Conservation (phyloP, 352 stramenopile species). For the Pythium monospermum region DNA sequence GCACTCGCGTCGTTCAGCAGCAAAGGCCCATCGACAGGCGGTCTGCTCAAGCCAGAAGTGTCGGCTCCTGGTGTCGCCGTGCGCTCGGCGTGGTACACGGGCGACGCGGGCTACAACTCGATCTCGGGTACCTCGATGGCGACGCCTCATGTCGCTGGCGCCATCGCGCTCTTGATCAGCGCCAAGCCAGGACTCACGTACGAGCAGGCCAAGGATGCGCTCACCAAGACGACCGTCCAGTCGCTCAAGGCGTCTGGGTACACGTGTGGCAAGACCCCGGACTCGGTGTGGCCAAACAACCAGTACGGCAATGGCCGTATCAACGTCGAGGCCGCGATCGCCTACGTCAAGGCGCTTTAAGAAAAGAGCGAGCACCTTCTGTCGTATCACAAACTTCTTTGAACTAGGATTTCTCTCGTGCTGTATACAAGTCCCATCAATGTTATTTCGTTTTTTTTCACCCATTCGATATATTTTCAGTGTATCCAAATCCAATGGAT, state of each 20-base stretch:
- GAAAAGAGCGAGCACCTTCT: too few relatives aligned
- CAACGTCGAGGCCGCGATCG: slow-evolving; percentile 8
- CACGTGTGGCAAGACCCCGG: slow-evolving; percentile 16
- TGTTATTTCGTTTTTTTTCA: too few relatives aligned
- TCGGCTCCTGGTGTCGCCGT: slow-evolving; percentile 12
- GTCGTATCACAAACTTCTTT: too few relatives aligned
- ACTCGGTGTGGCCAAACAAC: slow-evolving; percentile 24
- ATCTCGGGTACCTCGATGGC: slow-evolving; percentile 26
- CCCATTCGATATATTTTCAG: too few relatives aligned
- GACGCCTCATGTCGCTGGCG: slow-evolving; percentile 23
- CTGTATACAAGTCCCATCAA: too few relatives aligned
- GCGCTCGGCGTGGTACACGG: slow-evolving; percentile 4
- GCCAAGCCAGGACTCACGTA: slow-evolving; percentile 12
- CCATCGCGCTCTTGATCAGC: slow-evolving; percentile 20
- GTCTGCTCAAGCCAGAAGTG: slow-evolving; percentile 23
- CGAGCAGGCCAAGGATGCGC: slow-evolving; percentile 6
- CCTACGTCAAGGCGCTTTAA: not conserved
- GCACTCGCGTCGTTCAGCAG: slow-evolving; percentile 9
- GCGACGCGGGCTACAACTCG: slow-evolving; percentile 12
- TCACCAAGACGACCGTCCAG: slow-evolving; percentile 1
- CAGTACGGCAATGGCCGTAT: slow-evolving; percentile 24
- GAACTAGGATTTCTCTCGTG: too few relatives aligned
- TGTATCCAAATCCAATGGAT: too few relatives aligned
- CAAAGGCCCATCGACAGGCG: slow-evolving; percentile 4
- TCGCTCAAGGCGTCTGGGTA: not conserved